Evolutionary conservation across 805 yeast genomes (phyloP).

Genomic region (Pichia sporocuriosa): DNA sequence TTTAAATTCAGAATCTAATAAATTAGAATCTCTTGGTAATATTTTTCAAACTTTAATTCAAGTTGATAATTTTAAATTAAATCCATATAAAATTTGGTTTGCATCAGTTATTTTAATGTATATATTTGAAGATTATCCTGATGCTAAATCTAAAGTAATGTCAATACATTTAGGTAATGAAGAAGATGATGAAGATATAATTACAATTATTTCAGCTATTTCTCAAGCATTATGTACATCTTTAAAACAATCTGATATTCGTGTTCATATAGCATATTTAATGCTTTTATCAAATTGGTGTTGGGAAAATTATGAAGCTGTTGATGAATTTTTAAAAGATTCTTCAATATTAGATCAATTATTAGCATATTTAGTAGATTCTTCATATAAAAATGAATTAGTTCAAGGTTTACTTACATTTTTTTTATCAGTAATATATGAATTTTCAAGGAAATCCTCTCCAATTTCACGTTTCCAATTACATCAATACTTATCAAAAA

Average conservation of each 20-base stretch:
- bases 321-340: constrained; percentile 67
- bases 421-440: constrained; percentile 72
- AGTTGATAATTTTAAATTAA: constrained; percentile 65
- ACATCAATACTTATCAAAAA: constrained; percentile 53
- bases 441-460: constrained; percentile 59
- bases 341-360: constrained; percentile 59
- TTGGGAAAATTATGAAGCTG: constrained; percentile 70
- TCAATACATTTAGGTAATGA: constrained; percentile 52
- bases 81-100: constrained; percentile 88
- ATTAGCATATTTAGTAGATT: constrained; percentile 54
- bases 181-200: constrained; percentile 59
- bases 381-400: constrained; percentile 31
- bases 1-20: constrained; percentile 12
- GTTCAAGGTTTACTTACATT: constrained; percentile 67
- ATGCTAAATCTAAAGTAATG: constrained; percentile 42
- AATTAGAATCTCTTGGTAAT: constrained; percentile 43
- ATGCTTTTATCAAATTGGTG: constrained; percentile 71
- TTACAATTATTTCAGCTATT: constrained; percentile 64
- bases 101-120: constrained; percentile 59
- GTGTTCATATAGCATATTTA: constrained; percentile 71
- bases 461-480: constrained; percentile 56
- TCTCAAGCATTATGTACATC: constrained; percentile 67
- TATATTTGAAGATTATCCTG: constrained; percentile 50
- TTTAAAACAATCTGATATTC: constrained; percentile 55
- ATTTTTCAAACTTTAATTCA: constrained; percentile 66